Base-by-base conservation (phyloP, 225 moss, liverwort and hornwort species). In the Physcomitrellopsis africana region DNA sequence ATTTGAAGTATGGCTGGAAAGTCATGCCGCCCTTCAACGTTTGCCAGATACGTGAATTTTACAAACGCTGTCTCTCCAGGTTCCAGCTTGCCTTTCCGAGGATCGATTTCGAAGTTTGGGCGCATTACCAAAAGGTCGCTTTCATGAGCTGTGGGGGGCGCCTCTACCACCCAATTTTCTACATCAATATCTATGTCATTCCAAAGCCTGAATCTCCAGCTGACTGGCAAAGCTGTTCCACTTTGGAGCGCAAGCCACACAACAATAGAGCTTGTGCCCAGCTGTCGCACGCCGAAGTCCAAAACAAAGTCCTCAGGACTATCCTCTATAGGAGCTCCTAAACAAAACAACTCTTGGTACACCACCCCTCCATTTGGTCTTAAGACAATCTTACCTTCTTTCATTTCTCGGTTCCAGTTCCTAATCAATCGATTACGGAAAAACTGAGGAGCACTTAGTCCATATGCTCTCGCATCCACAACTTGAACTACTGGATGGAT, bases 121-220 rank as follows among this genome's bases (percentile, higher is more conserved):
- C 90, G 76, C 70, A 85, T 86, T 23, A 75, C 20, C 82, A 94
- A 71, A 10, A 89, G 78, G 32, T 55, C 73, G 8, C 81, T 76
- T 62, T 97, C 97, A 43, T 83, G 84, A 49, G 80, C 70, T 52
- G 90, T 89, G 10, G 97, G 79, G 0, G 83, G 84, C 11, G 77
- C 81, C 19, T 89, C 88, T 68, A 76, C 84, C 3, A 94, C 94
- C 97, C 97, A 97, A 79, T 94, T 94, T 53, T 97, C 97, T 47
- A 90, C 81, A 60, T 97, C 97, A 14, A 91, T 78, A 44, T 97
- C 94, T 47, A 71, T 64, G 65, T 97, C 97, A 69, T 94, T 93
- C 97, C 97, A 97, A 20, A 94, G 47, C 43, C 94, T 81, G 62
- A 97, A 85, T 27, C 80, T 86, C 97, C 97, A 97, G 45, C 80